Evolutionary conservation across 2,329 filamentous ascomycete species (phyloP), one percentile per base, ranked within the genome.

Genomic region (Ophiostoma montium): DNA sequence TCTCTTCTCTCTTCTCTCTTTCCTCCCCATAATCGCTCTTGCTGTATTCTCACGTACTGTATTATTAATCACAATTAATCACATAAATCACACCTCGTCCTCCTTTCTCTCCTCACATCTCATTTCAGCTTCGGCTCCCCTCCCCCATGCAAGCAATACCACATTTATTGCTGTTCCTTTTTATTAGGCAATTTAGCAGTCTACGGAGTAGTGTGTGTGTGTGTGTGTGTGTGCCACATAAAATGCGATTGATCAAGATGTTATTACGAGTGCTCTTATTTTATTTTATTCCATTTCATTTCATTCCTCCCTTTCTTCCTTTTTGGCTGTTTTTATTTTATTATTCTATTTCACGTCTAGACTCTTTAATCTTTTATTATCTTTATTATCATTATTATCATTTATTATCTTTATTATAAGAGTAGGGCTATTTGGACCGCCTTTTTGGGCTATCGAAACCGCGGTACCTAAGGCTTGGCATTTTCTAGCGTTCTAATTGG

Each of bases 1-100:
- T 35, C 12, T 35, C 16, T n/a, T n/a, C 33, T 4, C 33, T 35
- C 11, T 35, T 16, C 33, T 35, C 8, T 35, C 32, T 35, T 11
- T 46, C 44, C 32, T 41, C 70, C 64, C 35, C 7, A 38, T 21
- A n/a, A n/a, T n/a, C n/a, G n/a, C n/a, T n/a, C n/a, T n/a, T n/a
- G n/a, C n/a, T 39, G n/a, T 39, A 21, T 39, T 21, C 36, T 39
- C n/a, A n/a, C n/a, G n/a, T n/a, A n/a, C n/a, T n/a, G n/a, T n/a
- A n/a, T n/a, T n/a, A 41, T 46, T 39, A 30, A 18, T 41, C 23
- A n/a, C 12, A 6, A 31, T 11, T 11, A 31, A 31, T 11, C 30
- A 6, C 30, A 31, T 7, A 6, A 38, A 11, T 19, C n/a, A 19
- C 18, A 18, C 21, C 19, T 18, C 18, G 11, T 39, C 36, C 18